A percentile compares a stretch with the other conserved stretches of the same genome.
phyloP scores from a whole-genome alignment of 371 early-diverging fungal genomes.

The Rhizopus delemar region DNA sequence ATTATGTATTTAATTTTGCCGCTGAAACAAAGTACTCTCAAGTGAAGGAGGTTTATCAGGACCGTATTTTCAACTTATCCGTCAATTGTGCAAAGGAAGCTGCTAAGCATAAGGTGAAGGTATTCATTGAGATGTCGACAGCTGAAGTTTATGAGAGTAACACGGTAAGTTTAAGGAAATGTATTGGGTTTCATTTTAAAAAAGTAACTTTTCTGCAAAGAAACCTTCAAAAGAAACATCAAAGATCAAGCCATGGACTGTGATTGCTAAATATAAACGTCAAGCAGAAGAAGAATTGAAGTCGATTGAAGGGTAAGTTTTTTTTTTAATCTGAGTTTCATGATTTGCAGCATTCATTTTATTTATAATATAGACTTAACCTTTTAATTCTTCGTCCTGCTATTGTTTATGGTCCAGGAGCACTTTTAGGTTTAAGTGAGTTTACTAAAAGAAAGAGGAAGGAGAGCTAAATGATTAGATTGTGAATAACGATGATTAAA shows the following conservation, averaged over 20 bases:
- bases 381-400: constrained; percentile 86
- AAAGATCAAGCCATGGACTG: constrained; percentile 85
- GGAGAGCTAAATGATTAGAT: background rate
- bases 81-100: constrained; percentile 80
- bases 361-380: constrained; percentile 53
- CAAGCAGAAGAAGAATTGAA: constrained; percentile 80
- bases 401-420: constrained; percentile 85
- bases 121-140: constrained; percentile 83
- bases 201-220: constrained; percentile 33
- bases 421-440: constrained; percentile 71
- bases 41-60: constrained; percentile 82
- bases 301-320: constrained; percentile 52
- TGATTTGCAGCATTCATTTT: background rate
- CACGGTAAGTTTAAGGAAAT: constrained; percentile 49
- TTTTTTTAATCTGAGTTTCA: background rate
- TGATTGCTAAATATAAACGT: constrained; percentile 73
- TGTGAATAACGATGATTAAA: background rate
- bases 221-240: constrained; percentile 70
- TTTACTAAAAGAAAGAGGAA: constrained; percentile 8
- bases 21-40: constrained; percentile 91
- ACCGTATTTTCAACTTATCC: constrained; percentile 78
- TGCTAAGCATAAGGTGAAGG: constrained; percentile 71
- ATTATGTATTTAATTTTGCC: constrained; percentile 90
- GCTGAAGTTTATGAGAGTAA: constrained; percentile 85
- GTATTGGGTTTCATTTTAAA: constrained; percentile 2